These are phyloP conservation scores for Plectosphaerella sp. DNA, from an alignment of 2,329 filamentous ascomycete genomes.

Conservation along the genomic window DNA sequence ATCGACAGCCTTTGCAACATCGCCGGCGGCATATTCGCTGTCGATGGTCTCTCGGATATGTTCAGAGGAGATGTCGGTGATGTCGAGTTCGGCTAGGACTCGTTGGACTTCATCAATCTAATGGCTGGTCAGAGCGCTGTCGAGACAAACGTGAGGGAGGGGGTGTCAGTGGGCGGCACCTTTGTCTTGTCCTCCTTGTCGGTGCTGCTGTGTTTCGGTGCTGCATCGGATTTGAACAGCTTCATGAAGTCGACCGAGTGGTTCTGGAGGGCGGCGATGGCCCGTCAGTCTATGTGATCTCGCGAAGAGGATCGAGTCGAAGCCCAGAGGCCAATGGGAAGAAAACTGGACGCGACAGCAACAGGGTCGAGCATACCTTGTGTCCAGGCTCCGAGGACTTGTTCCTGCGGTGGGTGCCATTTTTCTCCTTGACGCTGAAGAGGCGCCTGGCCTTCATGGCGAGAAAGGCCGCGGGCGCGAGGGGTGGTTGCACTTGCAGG, in stretches of 20 bases:
- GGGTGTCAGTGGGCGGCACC: constrained; percentile 16
- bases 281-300: not conserved
- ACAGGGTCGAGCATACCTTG: constrained; percentile 37
- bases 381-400: constrained; percentile 50
- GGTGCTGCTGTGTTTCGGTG: constrained; percentile 50
- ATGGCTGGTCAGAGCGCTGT: constrained; percentile 1
- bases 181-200: constrained; percentile 44
- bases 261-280: constrained; percentile 26
- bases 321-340: not conserved
- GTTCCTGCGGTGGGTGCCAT: constrained; percentile 45
- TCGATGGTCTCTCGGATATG: constrained; percentile 51
- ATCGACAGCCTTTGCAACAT: constrained; percentile 70
- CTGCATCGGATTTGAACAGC: constrained; percentile 59
- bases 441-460: constrained; percentile 61
- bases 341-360: constrained; percentile 1
- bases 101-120: constrained; percentile 27
- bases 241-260: constrained; percentile 56
- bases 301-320: not conserved
- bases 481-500: not conserved
- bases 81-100: constrained; percentile 31
- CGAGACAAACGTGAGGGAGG: constrained; percentile 6
- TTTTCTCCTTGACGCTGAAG: constrained; percentile 66
- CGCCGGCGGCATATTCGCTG: constrained; percentile 61
- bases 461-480: constrained; percentile 5
- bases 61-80: constrained; percentile 50